Percentiles rank a stretch among this genome's conserved stretches.
Evolutionary conservation across 1,284 basidiomycete species (phyloP).

Genomic region (Tilletia setariae): DNA sequence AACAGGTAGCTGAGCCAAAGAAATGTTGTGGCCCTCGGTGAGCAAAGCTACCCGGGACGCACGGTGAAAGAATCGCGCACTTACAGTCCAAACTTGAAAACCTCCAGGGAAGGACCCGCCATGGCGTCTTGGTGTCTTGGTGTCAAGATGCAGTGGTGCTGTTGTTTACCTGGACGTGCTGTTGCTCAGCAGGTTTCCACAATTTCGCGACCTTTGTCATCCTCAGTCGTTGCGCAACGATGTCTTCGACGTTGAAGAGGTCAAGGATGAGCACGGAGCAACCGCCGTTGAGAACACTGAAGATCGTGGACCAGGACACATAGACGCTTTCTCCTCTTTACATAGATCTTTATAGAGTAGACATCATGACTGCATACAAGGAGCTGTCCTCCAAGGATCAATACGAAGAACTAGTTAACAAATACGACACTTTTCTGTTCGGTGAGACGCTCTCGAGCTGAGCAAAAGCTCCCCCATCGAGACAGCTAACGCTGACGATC

Average conservation of each 20-base stretch:
- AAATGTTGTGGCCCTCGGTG: constrained; percentile 14
- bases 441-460: constrained; percentile 14
- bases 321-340: too few relatives aligned
- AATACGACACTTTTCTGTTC: constrained; percentile 52
- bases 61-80: not conserved
- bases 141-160: too few relatives aligned
- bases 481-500: not conserved
- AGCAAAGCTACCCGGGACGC: not conserved
- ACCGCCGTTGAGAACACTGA: not conserved
- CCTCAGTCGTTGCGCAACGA: constrained; percentile 12
- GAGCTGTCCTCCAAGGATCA: constrained; percentile 29
- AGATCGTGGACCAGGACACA: too few relatives aligned
- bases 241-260: not conserved
- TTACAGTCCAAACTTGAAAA: constrained; percentile 49
- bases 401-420: constrained; percentile 34
- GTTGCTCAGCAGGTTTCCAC: too few relatives aligned
- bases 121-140: constrained; percentile 55
- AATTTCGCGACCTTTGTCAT: too few relatives aligned
- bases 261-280: not conserved
- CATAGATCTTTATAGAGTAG: not conserved
- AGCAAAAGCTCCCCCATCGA: not conserved
- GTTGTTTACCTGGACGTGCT: too few relatives aligned
- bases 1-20: constrained; percentile 71
- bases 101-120: constrained; percentile 68
- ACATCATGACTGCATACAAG: constrained; percentile 26